phyloP scores from a whole-genome alignment of 1,139 yeast genomes.

The Pneumocystis sp. region DNA sequence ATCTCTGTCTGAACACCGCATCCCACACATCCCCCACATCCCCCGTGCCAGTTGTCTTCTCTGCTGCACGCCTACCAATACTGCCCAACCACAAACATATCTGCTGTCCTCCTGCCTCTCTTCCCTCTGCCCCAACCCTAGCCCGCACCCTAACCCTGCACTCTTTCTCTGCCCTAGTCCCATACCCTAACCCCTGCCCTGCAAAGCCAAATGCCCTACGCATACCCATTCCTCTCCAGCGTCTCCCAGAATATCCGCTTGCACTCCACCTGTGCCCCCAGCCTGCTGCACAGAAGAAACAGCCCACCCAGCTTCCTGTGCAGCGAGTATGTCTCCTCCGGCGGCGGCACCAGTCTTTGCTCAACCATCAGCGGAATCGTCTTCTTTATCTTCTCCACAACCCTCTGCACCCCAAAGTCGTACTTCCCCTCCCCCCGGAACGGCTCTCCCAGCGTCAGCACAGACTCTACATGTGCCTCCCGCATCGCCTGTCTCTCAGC shows the following conservation, averaged over 20 bases:
- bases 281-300: slow-evolving; percentile 71
- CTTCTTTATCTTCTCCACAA: slow-evolving; percentile 78
- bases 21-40: too few species aligned
- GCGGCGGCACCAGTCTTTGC: slow-evolving; percentile 91
- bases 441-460: slow-evolving; percentile 84
- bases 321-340: slow-evolving; percentile 90
- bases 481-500: slow-evolving; percentile 45
- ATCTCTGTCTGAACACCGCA: neutral
- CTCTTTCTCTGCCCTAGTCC: too few species aligned
- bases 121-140: too few species aligned
- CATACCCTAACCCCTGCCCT: too few species aligned
- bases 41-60: too few species aligned
- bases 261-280: slow-evolving; percentile 74
- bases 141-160: too few species aligned
- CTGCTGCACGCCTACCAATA: too few species aligned
- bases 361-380: slow-evolving; percentile 78
- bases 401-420: slow-evolving; percentile 71
- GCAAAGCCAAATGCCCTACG: too few species aligned
- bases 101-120: too few species aligned
- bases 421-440: slow-evolving; percentile 42
- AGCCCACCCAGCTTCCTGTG: slow-evolving; percentile 94
- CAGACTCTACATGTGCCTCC: slow-evolving; percentile 85
- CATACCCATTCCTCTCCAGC: slow-evolving; percentile 26
- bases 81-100: too few species aligned
- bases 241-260: slow-evolving; percentile 61